Evolutionary conservation across 2,329 filamentous ascomycete genomes (phyloP).

Genomic region (Exophiala sideris): DNA sequence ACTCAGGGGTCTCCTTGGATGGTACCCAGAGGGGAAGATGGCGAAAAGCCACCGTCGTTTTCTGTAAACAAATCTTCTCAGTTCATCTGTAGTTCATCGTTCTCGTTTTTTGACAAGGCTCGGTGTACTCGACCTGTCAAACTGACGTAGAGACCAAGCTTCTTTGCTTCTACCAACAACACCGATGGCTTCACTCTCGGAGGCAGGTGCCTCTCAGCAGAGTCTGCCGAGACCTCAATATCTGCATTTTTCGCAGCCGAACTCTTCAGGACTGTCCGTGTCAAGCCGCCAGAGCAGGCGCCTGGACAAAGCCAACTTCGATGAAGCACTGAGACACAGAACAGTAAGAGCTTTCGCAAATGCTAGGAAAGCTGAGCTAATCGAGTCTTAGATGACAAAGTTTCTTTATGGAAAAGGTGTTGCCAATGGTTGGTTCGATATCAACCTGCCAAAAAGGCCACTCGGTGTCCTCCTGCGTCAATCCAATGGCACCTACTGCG

Average conservation of each 20-base stretch:
- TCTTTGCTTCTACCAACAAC: constrained; percentile 24
- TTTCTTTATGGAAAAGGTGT: constrained; percentile 31
- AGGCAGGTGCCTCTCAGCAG: constrained; percentile 14
- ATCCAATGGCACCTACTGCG: constrained; percentile 42
- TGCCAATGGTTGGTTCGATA: constrained; percentile 30
- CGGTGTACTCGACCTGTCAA: constrained; percentile 15
- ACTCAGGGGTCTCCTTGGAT: constrained; percentile 10
- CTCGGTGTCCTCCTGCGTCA: constrained; percentile 40
- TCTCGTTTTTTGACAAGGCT: constrained; percentile 13
- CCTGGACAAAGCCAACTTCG: constrained; percentile 23
- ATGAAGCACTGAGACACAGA: constrained; percentile 30
- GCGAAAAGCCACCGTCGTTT: constrained; percentile 17
- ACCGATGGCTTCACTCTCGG: constrained; percentile 10
- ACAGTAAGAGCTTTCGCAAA: constrained; percentile 26
- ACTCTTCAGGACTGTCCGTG: constrained; percentile 23
- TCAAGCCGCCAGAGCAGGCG: constrained; percentile 17
- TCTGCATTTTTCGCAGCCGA: constrained; percentile 19
- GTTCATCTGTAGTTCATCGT: constrained; percentile 13
- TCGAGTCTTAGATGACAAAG: constrained; percentile 30
- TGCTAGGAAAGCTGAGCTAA: constrained; percentile 16
- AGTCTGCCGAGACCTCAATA: constrained; percentile 12
- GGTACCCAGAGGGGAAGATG: constrained; percentile 1
- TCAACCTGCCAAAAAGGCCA: constrained; percentile 18
- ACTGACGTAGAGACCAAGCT: constrained; percentile 16
- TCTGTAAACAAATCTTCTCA: constrained; percentile 15